Conservation (phyloP, 2,329 filamentous ascomycete genomes). For the Ophiostoma perfectum region DNA sequence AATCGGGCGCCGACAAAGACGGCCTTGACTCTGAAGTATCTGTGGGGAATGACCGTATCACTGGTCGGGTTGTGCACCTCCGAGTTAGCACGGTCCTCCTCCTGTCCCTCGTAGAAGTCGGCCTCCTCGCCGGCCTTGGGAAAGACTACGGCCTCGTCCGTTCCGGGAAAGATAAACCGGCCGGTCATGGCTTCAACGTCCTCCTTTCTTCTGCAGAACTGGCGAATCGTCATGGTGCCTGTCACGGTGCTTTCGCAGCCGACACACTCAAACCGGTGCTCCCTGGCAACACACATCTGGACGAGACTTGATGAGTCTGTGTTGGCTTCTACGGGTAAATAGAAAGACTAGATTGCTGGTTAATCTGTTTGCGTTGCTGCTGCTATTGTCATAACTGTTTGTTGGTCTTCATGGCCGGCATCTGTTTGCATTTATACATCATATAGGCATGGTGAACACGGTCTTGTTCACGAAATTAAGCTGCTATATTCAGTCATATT, state of each 20-base stretch:
- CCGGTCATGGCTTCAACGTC: not conserved
- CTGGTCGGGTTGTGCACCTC: not conserved
- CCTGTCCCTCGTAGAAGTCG: not conserved
- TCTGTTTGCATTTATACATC: not conserved
- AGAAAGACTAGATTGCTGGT: not conserved
- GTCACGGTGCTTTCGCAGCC: not conserved
- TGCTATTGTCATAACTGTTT: not conserved
- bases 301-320: not conserved
- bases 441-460: not conserved
- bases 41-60: not conserved
- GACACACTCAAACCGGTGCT: not conserved
- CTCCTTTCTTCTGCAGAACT: not conserved
- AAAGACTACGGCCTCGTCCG: not conserved
- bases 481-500: too few species aligned
- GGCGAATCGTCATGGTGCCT: not conserved
- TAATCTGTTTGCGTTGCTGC: not conserved
- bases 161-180: not conserved
- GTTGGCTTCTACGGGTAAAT: not conserved
- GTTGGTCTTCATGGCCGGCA: not conserved
- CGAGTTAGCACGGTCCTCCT: not conserved
- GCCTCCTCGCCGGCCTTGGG: not conserved
- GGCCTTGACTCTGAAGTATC: not conserved
- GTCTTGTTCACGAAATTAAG: not conserved
- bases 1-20: not conserved
- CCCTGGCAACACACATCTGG: slow-evolving; percentile 7